Conservation (phyloP, 805 yeast genomes). For the Candida sanyiensis region DNA sequence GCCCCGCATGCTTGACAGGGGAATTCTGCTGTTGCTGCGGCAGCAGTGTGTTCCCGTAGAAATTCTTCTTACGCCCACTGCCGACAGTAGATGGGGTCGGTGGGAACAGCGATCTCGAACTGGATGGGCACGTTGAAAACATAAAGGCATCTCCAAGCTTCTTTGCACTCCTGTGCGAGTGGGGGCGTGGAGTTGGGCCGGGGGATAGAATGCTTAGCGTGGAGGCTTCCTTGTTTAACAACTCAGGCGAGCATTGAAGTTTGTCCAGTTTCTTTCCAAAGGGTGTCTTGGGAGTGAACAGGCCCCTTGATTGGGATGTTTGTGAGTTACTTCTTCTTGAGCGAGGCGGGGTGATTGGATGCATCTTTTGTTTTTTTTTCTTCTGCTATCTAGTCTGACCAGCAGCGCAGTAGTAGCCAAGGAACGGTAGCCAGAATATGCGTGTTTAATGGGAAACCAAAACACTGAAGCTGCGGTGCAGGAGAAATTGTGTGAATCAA, state of each 20-base stretch:
- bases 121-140: constrained; percentile 6
- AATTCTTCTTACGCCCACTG: constrained; percentile 22
- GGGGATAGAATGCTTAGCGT: constrained; percentile 16
- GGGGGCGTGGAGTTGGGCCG: constrained; percentile 22
- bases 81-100: constrained; percentile 28
- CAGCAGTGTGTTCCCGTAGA: neutral
- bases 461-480: neutral
- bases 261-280: constrained; percentile 16
- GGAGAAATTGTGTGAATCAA: neutral
- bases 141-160: constrained; percentile 15
- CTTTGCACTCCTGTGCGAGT: constrained; percentile 10
- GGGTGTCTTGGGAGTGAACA: constrained; percentile 21
- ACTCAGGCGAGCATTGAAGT: constrained; percentile 11
- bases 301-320: constrained; percentile 11
- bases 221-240: constrained; percentile 7
- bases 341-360: constrained; percentile 24
- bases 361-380: constrained; percentile 16
- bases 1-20: constrained; percentile 11
- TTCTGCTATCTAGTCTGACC: neutral
- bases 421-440: neutral
- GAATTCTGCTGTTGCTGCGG: constrained; percentile 7
- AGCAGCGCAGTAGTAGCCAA: constrained; percentile 2
- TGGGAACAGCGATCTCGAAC: constrained; percentile 23
- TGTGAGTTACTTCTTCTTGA: constrained; percentile 4
- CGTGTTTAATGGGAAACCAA: neutral